Percentiles rank a stretch among this genome's conserved stretches.
Evolutionary conservation across 1,139 yeast genomes (phyloP).

Genomic region (Meyerozyma smithsonii): DNA sequence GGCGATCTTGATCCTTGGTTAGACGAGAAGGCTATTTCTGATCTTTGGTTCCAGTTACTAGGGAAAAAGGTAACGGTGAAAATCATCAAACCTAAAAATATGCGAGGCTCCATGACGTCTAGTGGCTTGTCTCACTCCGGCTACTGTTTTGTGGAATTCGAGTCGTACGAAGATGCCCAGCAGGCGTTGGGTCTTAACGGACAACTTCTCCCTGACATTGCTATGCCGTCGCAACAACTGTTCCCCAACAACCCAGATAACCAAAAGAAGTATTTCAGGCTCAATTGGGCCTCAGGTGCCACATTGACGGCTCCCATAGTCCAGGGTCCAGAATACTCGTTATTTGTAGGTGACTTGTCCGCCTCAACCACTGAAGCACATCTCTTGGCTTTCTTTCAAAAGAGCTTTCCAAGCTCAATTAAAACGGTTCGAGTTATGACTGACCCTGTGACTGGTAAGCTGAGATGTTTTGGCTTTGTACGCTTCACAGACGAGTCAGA

Average conservation of each 20-base stretch:
- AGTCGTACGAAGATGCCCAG: slow-evolving; percentile 58
- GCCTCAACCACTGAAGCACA: slow-evolving; percentile 72
- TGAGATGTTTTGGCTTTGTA: slow-evolving; percentile 75
- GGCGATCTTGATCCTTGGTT: slow-evolving; percentile 76
- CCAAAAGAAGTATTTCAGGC: slow-evolving; percentile 56
- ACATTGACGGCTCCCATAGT: slow-evolving; percentile 49
- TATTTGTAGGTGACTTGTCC: slow-evolving; percentile 76
- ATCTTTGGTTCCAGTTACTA: slow-evolving; percentile 54
- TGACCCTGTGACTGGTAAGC: slow-evolving; percentile 68
- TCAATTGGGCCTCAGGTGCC: slow-evolving; percentile 75
- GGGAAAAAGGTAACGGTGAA: slow-evolving; percentile 43
- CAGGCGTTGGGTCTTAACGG: slow-evolving; percentile 64
- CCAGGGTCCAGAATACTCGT: slow-evolving; percentile 52
- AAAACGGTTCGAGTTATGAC: slow-evolving; percentile 69
- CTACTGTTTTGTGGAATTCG: slow-evolving; percentile 70
- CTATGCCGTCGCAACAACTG: slow-evolving; percentile 43
- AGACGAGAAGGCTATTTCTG: slow-evolving; percentile 55
- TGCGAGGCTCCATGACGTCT: slow-evolving; percentile 21
- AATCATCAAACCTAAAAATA: slow-evolving; percentile 45
- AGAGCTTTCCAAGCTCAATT: slow-evolving; percentile 55
- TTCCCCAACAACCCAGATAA: slow-evolving; percentile 44
- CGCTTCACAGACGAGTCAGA: slow-evolving; percentile 61
- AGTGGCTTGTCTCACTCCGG: slow-evolving; percentile 54
- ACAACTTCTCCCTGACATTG: slow-evolving; percentile 53
- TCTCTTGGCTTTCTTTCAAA: slow-evolving; percentile 60